Base-by-base conservation (phyloP, 2,329 filamentous ascomycete species). In the Leptographium flavum region DNA sequence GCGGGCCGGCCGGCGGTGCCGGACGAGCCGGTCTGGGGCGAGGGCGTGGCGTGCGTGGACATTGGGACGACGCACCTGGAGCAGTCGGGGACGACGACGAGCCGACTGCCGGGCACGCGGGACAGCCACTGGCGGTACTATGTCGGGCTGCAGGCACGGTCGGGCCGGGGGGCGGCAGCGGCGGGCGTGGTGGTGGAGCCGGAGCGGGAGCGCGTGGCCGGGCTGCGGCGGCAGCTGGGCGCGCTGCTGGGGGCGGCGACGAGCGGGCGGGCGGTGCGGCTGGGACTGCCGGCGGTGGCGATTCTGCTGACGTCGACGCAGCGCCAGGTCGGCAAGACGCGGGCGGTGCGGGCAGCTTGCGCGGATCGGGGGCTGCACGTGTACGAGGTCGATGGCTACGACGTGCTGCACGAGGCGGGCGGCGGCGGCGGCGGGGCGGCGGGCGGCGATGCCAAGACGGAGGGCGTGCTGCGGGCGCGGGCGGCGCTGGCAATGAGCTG, bases 221-320 rank as follows among this genome's bases (percentile, higher is more conserved):
- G 46, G 8, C 63, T 83, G 43, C 77, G 75, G 55, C 75, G 84
- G 45, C 79, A 87, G 22, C 64, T 98, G 17, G 74, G 87, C 37
- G 87, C 95, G 55, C 66, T 98, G 9, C 79, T 96, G 51, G 80
- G 86, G 10, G 88, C 90, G 3, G 86, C 90, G 1, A 94, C 87
- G 1, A 95, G 87, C 56, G 78, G 83, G 46, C 76, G 87, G 46
- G 90, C 92, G 2, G 80, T 94, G 38, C 84, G 90, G 55, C 69
- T 96, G 3, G 82, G 83, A 37, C 81, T 96, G 65, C 87, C 90
- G 3, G 86, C 92, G 0, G 73, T 95, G 15, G 87, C 88, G 1
- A 82, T 98, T 31, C 71, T 98, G 3, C 68, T 98, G 7, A 84
- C 85, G 2, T 96, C 92, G 2, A 93, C 87, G 2, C 92, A 98